Conservation (phyloP, 768 basidiomycete genomes). For the Phallus indusiatus region DNA sequence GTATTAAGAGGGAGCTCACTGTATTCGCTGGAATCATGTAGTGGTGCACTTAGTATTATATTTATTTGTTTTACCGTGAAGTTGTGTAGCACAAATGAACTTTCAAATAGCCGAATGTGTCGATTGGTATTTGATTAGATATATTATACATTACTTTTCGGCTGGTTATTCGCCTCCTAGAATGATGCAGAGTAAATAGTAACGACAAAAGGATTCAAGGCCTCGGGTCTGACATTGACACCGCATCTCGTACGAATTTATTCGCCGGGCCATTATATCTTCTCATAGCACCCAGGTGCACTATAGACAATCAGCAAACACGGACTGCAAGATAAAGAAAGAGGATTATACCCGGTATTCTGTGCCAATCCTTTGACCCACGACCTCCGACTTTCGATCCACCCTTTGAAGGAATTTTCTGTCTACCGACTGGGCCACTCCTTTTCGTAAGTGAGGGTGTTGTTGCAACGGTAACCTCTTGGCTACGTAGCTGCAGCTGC, state of each 20-base stretch:
- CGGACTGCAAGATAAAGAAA: neutral
- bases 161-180: too few relatives aligned
- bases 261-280: neutral
- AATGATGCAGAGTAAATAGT: too few relatives aligned
- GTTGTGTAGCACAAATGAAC: too few relatives aligned
- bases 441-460: neutral
- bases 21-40: too few relatives aligned
- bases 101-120: too few relatives aligned
- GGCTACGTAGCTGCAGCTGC: neutral
- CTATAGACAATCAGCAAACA: neutral
- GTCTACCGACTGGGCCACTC: neutral
- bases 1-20: too few relatives aligned
- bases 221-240: neutral
- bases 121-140: too few relatives aligned
- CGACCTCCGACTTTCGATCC: neutral
- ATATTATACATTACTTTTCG: too few relatives aligned
- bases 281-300: neutral
- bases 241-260: neutral
- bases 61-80: too few relatives aligned
- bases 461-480: neutral
- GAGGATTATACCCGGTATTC: neutral
- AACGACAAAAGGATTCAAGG: neutral
- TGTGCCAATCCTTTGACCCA: neutral
- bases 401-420: neutral
- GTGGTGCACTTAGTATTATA: too few relatives aligned